A percentile compares a stretch with the other conserved stretches of the same genome.
Conservation (phyloP, 2,329 filamentous ascomycete genomes). For the Zymoseptoria tritici region DNA sequence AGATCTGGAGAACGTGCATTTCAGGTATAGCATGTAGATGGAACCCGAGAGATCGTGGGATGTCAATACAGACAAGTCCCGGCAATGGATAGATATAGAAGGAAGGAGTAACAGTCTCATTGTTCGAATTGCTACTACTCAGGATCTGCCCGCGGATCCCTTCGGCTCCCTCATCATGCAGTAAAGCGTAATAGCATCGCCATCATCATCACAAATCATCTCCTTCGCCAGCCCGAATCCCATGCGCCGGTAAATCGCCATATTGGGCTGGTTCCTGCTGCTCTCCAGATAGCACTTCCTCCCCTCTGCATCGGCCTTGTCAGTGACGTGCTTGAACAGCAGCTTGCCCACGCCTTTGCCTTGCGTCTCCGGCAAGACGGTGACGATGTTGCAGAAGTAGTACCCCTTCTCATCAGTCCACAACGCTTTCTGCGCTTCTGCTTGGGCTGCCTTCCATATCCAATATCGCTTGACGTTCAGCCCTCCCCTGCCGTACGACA, state of each 20-base stretch:
- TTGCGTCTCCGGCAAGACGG: constrained; percentile 58
- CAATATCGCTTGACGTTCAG: constrained; percentile 61
- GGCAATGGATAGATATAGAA: not conserved
- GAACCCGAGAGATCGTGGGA: not conserved
- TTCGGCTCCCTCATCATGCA: constrained; percentile 40
- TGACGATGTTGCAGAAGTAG: constrained; percentile 71
- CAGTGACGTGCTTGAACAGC: constrained; percentile 57
- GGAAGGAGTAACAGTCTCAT: not conserved
- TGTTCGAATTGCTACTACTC: not conserved
- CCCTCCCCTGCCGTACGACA: constrained; percentile 61
- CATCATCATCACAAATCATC: constrained; percentile 59
- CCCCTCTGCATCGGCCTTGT: constrained; percentile 56
- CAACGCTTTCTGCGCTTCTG: constrained; percentile 51
- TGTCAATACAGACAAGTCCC: not conserved
- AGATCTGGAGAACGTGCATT: constrained; percentile 45
- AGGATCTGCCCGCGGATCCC: not conserved
- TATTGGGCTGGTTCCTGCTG: constrained; percentile 59
- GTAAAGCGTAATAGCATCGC: constrained; percentile 41
- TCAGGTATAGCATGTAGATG: constrained; percentile 20
- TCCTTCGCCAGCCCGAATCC: constrained; percentile 59
- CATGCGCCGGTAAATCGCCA: constrained; percentile 62
- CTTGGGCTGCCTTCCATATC: constrained; percentile 64
- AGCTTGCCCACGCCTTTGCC: constrained; percentile 59
- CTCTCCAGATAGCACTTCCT: constrained; percentile 65
- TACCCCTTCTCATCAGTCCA: constrained; percentile 63